phyloP scores from a whole-genome alignment of 2,329 filamentous ascomycete genomes.

The Endocalyx cinctus region DNA sequence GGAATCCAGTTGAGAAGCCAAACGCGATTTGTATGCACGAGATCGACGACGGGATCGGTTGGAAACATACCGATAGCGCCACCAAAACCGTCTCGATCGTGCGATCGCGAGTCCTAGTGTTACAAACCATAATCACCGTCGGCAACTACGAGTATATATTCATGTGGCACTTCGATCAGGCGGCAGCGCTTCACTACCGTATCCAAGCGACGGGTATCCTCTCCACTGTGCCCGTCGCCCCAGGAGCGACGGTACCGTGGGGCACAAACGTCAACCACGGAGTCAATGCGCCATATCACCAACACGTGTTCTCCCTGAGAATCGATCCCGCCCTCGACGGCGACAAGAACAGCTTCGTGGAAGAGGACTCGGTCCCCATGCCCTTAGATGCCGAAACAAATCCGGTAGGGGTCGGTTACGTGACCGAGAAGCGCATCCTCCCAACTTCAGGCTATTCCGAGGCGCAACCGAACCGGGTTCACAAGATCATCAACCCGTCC shows the following conservation, averaged over 20 bases:
- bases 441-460: background rate
- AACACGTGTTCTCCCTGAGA: constrained; percentile 63
- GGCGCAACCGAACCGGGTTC: constrained; percentile 1
- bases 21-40: constrained; percentile 67
- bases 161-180: constrained; percentile 49
- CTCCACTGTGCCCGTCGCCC: constrained; percentile 41
- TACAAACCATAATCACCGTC: constrained; percentile 66
- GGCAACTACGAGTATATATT: constrained; percentile 62
- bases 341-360: constrained; percentile 48
- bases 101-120: constrained; percentile 58
- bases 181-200: constrained; percentile 55
- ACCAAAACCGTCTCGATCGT: constrained; percentile 51
- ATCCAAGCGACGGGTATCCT: constrained; percentile 37
- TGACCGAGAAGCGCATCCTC: background rate
- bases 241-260: constrained; percentile 46
- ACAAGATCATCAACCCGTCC: background rate
- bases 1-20: constrained; percentile 45
- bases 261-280: constrained; percentile 61
- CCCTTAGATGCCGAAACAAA: constrained; percentile 66
- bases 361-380: constrained; percentile 33
- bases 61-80: constrained; percentile 61
- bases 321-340: constrained; percentile 62
- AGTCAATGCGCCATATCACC: constrained; percentile 63
- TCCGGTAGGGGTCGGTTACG: constrained; percentile 63
- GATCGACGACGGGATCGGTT: constrained; percentile 64